phyloP scores from a whole-genome alignment of 495 filamentous ascomycete genomes.

The Xylaria sp. region DNA sequence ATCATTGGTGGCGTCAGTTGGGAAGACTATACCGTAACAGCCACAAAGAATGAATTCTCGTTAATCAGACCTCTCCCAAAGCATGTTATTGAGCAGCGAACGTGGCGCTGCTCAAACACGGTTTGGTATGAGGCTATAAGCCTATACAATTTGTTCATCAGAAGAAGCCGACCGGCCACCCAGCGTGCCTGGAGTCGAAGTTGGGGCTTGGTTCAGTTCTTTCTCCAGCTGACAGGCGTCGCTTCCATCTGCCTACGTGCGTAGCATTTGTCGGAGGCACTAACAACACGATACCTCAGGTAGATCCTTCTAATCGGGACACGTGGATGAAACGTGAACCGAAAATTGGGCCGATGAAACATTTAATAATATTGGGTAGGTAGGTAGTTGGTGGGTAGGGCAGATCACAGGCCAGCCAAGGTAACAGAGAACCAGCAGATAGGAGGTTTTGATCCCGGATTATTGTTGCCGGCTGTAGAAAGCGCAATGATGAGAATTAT shows the following conservation, averaged over 20 bases:
- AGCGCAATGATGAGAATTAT: background rate
- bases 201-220: background rate
- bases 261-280: background rate
- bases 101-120: constrained; percentile 18
- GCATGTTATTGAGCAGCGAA: constrained; percentile 15
- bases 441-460: background rate
- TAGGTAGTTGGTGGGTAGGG: constrained; percentile 4
- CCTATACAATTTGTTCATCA: background rate
- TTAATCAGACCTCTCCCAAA: constrained; percentile 20
- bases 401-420: background rate
- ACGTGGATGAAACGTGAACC: background rate
- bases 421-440: background rate
- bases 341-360: background rate
- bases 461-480: background rate
- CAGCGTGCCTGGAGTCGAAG: background rate
- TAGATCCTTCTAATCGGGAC: background rate
- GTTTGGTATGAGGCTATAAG: constrained; percentile 2
- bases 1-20: background rate
- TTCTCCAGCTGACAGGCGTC: background rate
- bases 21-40: constrained; percentile 12
- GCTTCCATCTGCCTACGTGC: background rate
- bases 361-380: background rate
- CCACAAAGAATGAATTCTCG: constrained; percentile 17
- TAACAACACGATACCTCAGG: background rate
- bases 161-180: background rate